Conservation (phyloP, 306 rosid genomes). For the Ziziphus jujuba region DNA sequence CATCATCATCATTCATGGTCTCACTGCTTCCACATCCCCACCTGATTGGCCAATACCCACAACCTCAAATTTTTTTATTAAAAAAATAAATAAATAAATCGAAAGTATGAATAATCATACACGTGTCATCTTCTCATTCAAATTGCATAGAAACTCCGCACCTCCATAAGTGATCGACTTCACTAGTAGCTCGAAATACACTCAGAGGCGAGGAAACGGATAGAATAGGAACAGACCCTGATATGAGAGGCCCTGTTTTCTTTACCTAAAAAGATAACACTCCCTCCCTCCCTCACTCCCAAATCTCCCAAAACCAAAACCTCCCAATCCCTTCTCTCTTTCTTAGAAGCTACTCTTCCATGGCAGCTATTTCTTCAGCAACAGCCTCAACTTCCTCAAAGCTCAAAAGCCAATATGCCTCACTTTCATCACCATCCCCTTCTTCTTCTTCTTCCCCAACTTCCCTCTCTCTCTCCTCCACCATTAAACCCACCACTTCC, state of each 20-base stretch:
- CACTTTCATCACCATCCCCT: conserved; percentile 20
- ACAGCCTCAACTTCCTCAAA: conserved; percentile 48
- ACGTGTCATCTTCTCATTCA: conserved; percentile 6
- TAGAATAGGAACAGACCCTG: conserved; percentile 12
- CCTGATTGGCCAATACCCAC: neutral
- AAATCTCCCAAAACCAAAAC: neutral
- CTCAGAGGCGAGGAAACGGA: conserved; percentile 44
- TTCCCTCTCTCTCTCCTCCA: conserved; percentile 15
- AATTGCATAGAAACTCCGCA: conserved; percentile 27
- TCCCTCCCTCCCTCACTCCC: neutral
- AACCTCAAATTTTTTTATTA: neutral
- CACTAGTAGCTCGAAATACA: conserved; percentile 12
- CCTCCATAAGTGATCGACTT: neutral
- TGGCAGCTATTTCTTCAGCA: conserved; percentile 53
- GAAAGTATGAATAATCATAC: neutral
- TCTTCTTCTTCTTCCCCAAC: conserved; percentile 7
- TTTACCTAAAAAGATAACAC: conserved; percentile 39
- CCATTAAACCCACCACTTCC: conserved; percentile 39
- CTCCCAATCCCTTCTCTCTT: neutral
- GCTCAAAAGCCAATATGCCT: conserved; percentile 38
- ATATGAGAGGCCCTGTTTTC: conserved; percentile 44
- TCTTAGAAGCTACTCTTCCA: conserved; percentile 2
- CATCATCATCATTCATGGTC: neutral
- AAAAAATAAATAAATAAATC: no score
- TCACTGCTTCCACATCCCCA: conserved; percentile 10